These are phyloP conservation scores for Talaromyces thailandensis DNA, from an alignment of 495 filamentous ascomycete genomes.

Conservation along the genomic window DNA sequence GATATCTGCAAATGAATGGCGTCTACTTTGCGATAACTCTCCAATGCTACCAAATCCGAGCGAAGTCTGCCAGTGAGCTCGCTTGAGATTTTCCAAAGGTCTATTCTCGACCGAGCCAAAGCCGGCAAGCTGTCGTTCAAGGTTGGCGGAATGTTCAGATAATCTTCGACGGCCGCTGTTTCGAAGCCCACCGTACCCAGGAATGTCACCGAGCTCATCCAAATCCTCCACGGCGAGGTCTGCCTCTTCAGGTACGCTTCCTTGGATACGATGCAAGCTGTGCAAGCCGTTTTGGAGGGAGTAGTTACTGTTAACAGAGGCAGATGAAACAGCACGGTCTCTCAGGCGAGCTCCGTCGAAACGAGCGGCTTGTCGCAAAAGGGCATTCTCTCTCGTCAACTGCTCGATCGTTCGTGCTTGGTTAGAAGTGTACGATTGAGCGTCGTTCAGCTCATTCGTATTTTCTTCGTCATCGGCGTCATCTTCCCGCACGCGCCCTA, in stretches of 20 bases:
- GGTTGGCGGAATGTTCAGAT: constrained; percentile 52
- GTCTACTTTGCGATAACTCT: constrained; percentile 75
- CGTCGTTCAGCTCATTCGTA: constrained; percentile 54
- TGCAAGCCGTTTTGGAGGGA: constrained; percentile 43
- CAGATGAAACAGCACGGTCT: constrained; percentile 49
- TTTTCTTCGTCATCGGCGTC: constrained; percentile 66
- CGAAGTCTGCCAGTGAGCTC: constrained; percentile 81
- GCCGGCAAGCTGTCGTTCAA: constrained; percentile 44
- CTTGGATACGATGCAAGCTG: constrained; percentile 52
- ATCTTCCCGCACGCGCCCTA: constrained; percentile 73
- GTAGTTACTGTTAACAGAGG: constrained; percentile 29
- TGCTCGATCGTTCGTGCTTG: constrained; percentile 65
- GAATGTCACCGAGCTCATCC: constrained; percentile 53
- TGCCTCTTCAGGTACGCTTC: constrained; percentile 57
- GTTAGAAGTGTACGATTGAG: constrained; percentile 44
- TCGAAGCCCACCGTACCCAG: constrained; percentile 34
- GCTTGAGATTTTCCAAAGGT: constrained; percentile 68
- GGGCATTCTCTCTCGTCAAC: constrained; percentile 62
- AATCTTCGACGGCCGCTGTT: constrained; percentile 43
- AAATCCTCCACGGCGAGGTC: constrained; percentile 64
- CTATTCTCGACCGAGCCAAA: constrained; percentile 57
- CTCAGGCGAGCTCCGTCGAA: constrained; percentile 52
- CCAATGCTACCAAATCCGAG: constrained; percentile 65
- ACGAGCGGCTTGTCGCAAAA: constrained; percentile 56
- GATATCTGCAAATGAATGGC: constrained; percentile 94